phyloP scores from a whole-genome alignment of 1,284 basidiomycete species.

The Pterulicium gracile region DNA sequence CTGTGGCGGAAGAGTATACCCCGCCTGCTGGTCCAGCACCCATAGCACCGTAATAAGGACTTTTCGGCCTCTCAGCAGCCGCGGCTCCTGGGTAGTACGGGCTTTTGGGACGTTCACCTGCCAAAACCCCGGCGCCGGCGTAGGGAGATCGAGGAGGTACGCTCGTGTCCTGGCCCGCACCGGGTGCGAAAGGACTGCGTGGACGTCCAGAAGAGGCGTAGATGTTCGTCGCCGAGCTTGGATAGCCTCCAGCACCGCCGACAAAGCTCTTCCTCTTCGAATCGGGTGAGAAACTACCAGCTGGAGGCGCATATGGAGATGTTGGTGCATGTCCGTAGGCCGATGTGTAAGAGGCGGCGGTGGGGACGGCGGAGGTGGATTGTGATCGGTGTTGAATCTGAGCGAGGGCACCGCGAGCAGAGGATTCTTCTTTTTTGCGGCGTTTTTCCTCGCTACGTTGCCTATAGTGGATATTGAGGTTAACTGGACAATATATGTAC shows the following conservation, averaged over 20 bases:
- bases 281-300: background rate
- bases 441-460: constrained; percentile 43
- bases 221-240: background rate
- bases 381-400: background rate
- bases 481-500: constrained; percentile 2
- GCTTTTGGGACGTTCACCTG: background rate
- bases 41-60: background rate
- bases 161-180: background rate
- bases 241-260: background rate
- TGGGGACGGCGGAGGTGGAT: constrained; percentile 2
- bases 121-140: background rate
- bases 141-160: background rate
- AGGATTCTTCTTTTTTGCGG: constrained; percentile 46
- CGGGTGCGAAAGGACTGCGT: background rate
- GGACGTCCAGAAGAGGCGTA: background rate
- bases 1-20: background rate
- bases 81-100: constrained; percentile 2
- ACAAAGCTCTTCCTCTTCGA: background rate
- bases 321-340: background rate
- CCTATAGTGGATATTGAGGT: constrained; percentile 23
- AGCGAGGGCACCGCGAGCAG: constrained; percentile 19
- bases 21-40: background rate
- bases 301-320: background rate
- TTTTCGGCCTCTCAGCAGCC: constrained; percentile 4
- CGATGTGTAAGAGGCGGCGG: background rate